Conservation (phyloP, 192 early-diverging fungal genomes). For the Backusella westeae region DNA sequence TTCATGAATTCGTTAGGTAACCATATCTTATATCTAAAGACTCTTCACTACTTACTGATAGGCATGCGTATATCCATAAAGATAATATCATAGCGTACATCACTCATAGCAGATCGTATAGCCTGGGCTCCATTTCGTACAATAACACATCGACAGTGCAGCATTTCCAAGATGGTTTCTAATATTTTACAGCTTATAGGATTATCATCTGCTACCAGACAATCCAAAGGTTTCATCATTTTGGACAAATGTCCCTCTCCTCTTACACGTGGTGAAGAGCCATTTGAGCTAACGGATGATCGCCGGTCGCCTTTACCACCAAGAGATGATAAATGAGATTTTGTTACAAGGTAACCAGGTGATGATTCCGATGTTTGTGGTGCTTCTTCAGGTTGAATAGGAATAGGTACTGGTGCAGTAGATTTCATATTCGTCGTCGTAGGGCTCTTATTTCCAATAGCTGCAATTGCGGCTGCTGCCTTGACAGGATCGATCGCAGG, state of each 20-base stretch:
- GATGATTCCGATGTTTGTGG: neutral
- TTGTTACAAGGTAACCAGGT: neutral
- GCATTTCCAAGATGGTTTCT: constrained; percentile 77
- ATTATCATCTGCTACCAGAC: constrained; percentile 90
- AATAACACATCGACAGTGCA: constrained; percentile 78
- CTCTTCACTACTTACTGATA: constrained; percentile 62
- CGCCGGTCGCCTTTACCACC: neutral
- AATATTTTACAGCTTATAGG: constrained; percentile 86
- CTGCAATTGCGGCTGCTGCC: neutral
- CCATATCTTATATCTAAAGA: neutral
- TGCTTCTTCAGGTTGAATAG: neutral
- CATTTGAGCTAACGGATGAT: neutral
- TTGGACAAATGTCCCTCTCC: neutral
- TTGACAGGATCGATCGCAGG: constrained; percentile 7
- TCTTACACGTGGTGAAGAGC: neutral
- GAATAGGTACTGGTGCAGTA: neutral
- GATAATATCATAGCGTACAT: constrained; percentile 88
- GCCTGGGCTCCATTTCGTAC: constrained; percentile 92
- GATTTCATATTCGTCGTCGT: neutral
- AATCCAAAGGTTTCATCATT: constrained; percentile 35
- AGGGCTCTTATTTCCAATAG: neutral
- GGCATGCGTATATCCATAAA: constrained; percentile 96
- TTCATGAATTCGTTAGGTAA: neutral
- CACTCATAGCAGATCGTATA: constrained; percentile 83
- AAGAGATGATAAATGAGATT: neutral